Percentiles rank a stretch among this genome's conserved stretches.
Evolutionary conservation across 192 early-diverging fungal genomes (phyloP).

Genomic region (Backusella circina): DNA sequence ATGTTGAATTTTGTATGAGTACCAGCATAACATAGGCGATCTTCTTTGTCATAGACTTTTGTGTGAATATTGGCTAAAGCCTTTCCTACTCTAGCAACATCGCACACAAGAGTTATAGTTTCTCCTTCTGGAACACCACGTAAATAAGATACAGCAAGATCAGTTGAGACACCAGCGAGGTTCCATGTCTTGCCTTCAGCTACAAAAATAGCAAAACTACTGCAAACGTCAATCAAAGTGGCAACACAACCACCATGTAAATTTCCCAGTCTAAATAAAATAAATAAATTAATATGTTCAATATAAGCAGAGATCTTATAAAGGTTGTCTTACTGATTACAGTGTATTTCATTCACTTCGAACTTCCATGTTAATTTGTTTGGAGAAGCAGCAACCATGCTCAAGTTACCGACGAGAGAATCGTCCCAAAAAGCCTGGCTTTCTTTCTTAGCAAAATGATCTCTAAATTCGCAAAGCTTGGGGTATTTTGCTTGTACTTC

Average conservation of each 20-base stretch:
- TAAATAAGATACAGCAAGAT: conserved; percentile 21
- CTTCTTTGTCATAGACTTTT: conserved; percentile 14
- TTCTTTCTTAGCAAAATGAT: background rate
- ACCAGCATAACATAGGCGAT: conserved; percentile 20
- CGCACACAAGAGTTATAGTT: conserved; percentile 13
- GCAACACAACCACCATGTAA: conserved; percentile 34
- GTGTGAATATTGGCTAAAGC: conserved; percentile 25
- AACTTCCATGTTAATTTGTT: conserved; percentile 19
- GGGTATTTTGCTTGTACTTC: conserved; percentile 14
- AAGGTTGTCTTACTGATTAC: conserved; percentile 9
- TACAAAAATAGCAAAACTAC: conserved; percentile 19
- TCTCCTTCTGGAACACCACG: conserved; percentile 11
- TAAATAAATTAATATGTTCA: background rate
- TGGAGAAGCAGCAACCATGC: conserved; percentile 14
- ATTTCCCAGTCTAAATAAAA: conserved; percentile 13
- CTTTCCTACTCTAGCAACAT: conserved; percentile 15
- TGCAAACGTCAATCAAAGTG: conserved; percentile 32
- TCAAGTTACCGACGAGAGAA: background rate
- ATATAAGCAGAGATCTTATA: background rate
- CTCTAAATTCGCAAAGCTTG: background rate
- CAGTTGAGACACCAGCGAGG: conserved; percentile 25
- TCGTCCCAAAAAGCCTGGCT: background rate
- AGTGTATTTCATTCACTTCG: conserved; percentile 21
- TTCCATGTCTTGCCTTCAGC: conserved; percentile 16
- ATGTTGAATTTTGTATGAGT: conserved; percentile 30